Evolutionary conservation across 75 land plant genomes (phyloP).

Genomic region (Pseudotsuga menziesii): DNA sequence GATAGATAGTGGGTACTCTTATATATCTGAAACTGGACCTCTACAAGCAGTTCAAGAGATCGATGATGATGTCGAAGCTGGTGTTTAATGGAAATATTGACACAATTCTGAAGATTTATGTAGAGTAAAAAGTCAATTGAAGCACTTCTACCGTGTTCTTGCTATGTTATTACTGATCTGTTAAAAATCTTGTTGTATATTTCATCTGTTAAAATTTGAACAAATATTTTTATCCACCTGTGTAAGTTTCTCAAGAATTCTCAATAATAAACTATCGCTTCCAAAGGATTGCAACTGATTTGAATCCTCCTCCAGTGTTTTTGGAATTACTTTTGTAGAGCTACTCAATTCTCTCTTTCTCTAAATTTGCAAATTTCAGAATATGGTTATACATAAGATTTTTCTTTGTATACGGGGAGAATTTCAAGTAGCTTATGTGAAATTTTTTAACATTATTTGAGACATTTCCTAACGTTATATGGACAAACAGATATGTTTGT

Average conservation of each 20-base stretch:
- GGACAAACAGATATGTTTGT: too few relatives aligned
- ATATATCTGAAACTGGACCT: slow-evolving; percentile 29
- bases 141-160: not conserved
- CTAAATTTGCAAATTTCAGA: too few relatives aligned
- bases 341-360: not conserved
- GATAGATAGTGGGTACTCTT: slow-evolving; percentile 30
- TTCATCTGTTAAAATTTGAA: not conserved
- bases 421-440: too few relatives aligned
- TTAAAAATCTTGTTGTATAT: not conserved
- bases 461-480: too few relatives aligned
- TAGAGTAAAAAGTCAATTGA: slow-evolving; percentile 5
- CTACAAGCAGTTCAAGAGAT: slow-evolving; percentile 69
- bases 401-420: too few relatives aligned
- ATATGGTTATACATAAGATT: too few relatives aligned
- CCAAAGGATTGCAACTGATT: not conserved
- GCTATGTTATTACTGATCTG: not conserved
- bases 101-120: not conserved
- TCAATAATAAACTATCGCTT: slow-evolving; percentile 5
- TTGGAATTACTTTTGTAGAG: not conserved
- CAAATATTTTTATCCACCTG: not conserved
- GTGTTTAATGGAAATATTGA: not conserved
- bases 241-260: slow-evolving; percentile 5
- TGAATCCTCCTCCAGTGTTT: not conserved
- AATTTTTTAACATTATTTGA: too few relatives aligned
- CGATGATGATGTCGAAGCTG: slow-evolving; percentile 34